These are phyloP conservation scores for Maudiozyma barnettii DNA, from an alignment of 805 yeast genomes.

Conservation along the genomic window DNA sequence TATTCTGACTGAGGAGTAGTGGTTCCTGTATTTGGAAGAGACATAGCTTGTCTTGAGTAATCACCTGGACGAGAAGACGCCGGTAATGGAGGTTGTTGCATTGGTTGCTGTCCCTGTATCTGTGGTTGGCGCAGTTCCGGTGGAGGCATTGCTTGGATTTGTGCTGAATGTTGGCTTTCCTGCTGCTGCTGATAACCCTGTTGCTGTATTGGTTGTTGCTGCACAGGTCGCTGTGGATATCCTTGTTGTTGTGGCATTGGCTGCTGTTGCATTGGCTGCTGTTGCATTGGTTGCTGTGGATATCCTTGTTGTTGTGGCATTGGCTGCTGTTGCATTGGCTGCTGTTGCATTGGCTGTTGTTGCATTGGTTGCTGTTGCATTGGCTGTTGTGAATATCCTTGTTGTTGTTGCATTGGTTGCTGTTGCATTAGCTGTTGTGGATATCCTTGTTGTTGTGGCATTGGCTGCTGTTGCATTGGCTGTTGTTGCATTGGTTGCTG, in stretches of 20 bases:
- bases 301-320: neutral
- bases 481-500: constrained; percentile 10
- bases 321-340: constrained; percentile 5
- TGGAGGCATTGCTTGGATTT: neutral
- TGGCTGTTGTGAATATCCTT: constrained; percentile 6
- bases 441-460: neutral
- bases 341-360: constrained; percentile 7
- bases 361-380: constrained; percentile 12
- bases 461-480: constrained; percentile 6
- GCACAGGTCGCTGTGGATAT: constrained; percentile 1
- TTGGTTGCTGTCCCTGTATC: neutral
- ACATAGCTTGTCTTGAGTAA: neutral
- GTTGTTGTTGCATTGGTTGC: constrained; percentile 7
- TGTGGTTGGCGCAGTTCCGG: neutral
- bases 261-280: constrained; percentile 8
- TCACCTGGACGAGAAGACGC: neutral
- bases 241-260: constrained; percentile 2
- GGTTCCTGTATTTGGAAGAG: neutral
- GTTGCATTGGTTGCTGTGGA: neutral
- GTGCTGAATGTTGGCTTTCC: too few species aligned
- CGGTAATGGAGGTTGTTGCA: neutral
- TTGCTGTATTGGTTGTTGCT: constrained; percentile 8
- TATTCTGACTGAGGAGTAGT: neutral
- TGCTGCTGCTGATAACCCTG: neutral
- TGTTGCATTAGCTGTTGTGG: neutral